These are phyloP conservation scores for Hansenula lynferdii DNA, from an alignment of 1,139 yeast genomes.

Conservation along the genomic window DNA sequence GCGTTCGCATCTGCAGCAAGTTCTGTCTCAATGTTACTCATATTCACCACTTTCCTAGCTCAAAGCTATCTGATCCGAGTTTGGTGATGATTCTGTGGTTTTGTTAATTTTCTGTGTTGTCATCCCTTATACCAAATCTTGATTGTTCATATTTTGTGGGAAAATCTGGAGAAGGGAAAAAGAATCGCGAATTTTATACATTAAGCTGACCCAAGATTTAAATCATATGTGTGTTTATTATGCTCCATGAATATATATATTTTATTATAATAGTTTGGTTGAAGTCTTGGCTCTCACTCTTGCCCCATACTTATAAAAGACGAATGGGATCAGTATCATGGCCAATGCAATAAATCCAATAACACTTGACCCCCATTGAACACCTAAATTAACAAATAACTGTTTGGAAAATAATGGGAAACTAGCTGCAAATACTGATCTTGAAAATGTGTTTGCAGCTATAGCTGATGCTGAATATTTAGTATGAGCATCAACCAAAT, in stretches of 20 bases:
- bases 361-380: slow-evolving; percentile 51
- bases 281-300: slow-evolving; percentile 45
- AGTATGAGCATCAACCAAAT: slow-evolving; percentile 51
- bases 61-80: too few relatives aligned
- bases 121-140: background rate
- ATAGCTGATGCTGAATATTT: slow-evolving; percentile 64
- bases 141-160: background rate
- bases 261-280: background rate
- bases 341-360: slow-evolving; percentile 48
- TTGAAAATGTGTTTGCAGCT: slow-evolving; percentile 64
- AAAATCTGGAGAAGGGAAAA: background rate
- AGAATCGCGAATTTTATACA: background rate
- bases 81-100: too few relatives aligned
- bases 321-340: slow-evolving; percentile 55
- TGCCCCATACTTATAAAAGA: slow-evolving; percentile 49
- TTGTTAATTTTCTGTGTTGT: background rate
- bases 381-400: slow-evolving; percentile 43
- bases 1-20: too few relatives aligned
- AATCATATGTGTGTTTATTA: background rate
- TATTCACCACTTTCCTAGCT: too few relatives aligned
- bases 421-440: slow-evolving; percentile 60
- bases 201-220: background rate
- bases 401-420: slow-evolving; percentile 64
- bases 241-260: background rate
- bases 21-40: too few relatives aligned